Evolutionary conservation across 1,284 basidiomycete species (phyloP), one percentile per base, ranked within the genome.

Genomic region (Ganoderma boninense): DNA sequence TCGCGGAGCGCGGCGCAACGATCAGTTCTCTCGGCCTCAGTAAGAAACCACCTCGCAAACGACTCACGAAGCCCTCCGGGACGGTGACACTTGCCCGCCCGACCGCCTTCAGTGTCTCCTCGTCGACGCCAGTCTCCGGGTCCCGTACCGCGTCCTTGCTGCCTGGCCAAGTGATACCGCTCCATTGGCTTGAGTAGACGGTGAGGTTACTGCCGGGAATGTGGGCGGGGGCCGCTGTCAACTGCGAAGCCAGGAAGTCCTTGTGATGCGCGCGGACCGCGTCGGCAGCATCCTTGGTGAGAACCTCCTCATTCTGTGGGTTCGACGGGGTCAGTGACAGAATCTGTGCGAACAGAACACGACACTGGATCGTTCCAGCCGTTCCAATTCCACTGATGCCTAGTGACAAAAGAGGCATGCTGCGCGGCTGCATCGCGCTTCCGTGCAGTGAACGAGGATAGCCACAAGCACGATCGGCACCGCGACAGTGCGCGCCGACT

Each of bases 11-110:
- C 54, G 54, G 32, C 13, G 1, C 4, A 54, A 4, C 49, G 20
- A 54, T 60, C 35, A 42, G 38, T 42, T 29, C 57, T 6, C 57
- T 60, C 57, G 57, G 18, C 13, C 35, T 23, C 32, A n/a, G 57
- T 62, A 62, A 42, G 16, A 60, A 26, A 20, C 7, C 14, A 23
- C 10, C 4, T 40, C 26, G 11, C 23, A 8, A 62, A n/a, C 38
- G 14, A 62, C 60, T 62, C 40, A 62, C 60, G 75, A 96, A 96
- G n/a, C 84, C 87, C 1, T 88, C 85, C 0, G 95, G 94, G 4
- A 92, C 86, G 20, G 84, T 80, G 2, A 97, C 90, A 76, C 93
- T 96, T 2, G 89, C 90, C 69, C 82, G 84, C 0, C 92, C 95
- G 8, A 95, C 86, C 16, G 82, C 81, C 68, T 83, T 83, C 64